Conservation (phyloP, 2,329 filamentous ascomycete species). For the Aspergillus quadrilineatus region DNA sequence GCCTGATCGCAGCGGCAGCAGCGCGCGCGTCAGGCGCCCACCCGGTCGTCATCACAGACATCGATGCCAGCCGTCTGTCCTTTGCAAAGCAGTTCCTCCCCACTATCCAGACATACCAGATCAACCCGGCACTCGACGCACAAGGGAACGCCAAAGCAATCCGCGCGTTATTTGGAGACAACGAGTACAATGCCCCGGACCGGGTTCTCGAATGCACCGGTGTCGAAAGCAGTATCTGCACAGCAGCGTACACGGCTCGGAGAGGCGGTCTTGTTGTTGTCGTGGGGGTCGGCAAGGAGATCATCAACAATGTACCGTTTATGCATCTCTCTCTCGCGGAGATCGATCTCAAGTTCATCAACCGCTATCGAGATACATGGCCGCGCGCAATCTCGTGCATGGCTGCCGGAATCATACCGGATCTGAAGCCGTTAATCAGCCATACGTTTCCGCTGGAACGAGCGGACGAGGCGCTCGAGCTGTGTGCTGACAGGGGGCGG, state of each 20-base stretch:
- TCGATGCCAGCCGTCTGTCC: conserved; percentile 55
- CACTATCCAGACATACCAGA: conserved; percentile 53
- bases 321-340: conserved; percentile 65
- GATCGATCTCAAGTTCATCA: conserved; percentile 70
- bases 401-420: conserved; percentile 55
- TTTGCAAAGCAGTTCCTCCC: conserved; percentile 62
- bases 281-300: conserved; percentile 61
- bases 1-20: conserved; percentile 57
- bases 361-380: conserved; percentile 70
- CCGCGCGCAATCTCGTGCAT: conserved; percentile 63
- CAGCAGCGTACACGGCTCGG: conserved; percentile 57
- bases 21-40: conserved; percentile 63
- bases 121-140: conserved; percentile 47
- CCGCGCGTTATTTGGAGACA: conserved; percentile 52
- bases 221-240: conserved; percentile 62
- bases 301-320: conserved; percentile 66
- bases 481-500: conserved; percentile 53
- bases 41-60: conserved; percentile 63
- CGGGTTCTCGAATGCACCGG: conserved; percentile 66
- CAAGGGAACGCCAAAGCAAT: conserved; percentile 55
- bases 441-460: conserved; percentile 63
- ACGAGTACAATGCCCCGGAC: conserved; percentile 58
- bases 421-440: conserved; percentile 62
- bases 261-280: conserved; percentile 63
- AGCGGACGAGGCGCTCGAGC: conserved; percentile 58